Evolutionary conservation across 2,329 filamentous ascomycete species (phyloP), one percentile per base, ranked within the genome.

Genomic region (Trichophyton benhamiae): DNA sequence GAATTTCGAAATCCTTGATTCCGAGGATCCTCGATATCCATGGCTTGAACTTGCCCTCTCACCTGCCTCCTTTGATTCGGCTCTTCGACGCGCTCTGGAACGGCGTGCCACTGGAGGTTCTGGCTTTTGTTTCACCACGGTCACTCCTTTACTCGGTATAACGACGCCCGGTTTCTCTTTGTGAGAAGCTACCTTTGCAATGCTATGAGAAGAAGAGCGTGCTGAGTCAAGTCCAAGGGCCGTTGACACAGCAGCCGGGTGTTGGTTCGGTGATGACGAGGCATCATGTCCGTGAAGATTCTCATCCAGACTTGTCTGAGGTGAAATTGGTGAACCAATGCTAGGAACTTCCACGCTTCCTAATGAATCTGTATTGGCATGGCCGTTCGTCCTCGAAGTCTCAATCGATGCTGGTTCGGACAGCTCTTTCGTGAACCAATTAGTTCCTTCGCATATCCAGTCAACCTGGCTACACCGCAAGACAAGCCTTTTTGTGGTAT

Each of bases 141-240:
- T 17, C 3, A 20, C 15, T 2, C 41, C 44, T 55, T 86, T 81
- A 70, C 88, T 90, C 4, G 89, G 89, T 17, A 89, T 91, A 68
- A 91, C 85, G 22, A 92, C 84, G 0, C 88, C 89, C 0, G 89
- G 89, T 72, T 88, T 91, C 74, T 92, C 89, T 71, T 82, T 89
- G 52, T 91, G 87, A 9, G 84, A 83, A 5, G 90, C 89, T 48
- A 95, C 84, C 67, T 94, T 87, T 38, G 84, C 79, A 55, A 94
- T 87, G 69, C 88, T 91, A 65, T 89, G 77, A 68, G 81, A 85
- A 70, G 89, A 95, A 57, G 82, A 83, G n/a, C 81, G 82, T 59
- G 88, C 83, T 1, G 82, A 79, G 1, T 84, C 82, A 2, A 92
- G 78, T 63, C 84, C 87, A 73, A 91, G 90, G 8, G 87, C 88